Base-by-base conservation (phyloP, 805 yeast species). In the Pichia cabralensis region DNA sequence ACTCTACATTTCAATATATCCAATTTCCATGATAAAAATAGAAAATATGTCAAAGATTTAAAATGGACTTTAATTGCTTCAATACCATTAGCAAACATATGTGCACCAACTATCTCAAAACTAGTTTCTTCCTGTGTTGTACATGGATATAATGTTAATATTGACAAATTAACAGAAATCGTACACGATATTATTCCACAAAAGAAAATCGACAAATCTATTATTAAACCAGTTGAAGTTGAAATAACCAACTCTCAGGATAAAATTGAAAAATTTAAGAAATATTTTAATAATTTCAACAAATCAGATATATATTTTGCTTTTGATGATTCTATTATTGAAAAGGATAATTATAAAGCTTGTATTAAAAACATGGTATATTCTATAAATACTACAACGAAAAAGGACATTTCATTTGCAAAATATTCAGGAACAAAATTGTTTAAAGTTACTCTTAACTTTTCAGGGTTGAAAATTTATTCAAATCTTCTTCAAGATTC, bases 61-160 rank as follows among this genome's bases (percentile, higher is more conserved):
- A 36, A 35, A 33, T 42, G 45, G 45, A 42, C 43, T 2, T 12
- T 33, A 9, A 14, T 31, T 11, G 31, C 34, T 15, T n/a, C 26
- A 10, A 31, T 33, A 18, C 28, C 39, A 8, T 4, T 35, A 9
- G 5, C 13, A 8, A 18, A 22, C 11, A 8, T 18, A 19, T 18
- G 32, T 12, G 6, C 28, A 18, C 24, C 29, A 7, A 28, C 29
- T 12, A 34, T 35, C 13, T 18, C 32, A 11, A 30, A 30, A 14
- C 16, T 42, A 13, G 25, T 25, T 6, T 26, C 36, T 3, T 26
- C 30, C 8, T 40, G 32, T 30, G 22, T 40, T 16, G 29, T 36
- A 16, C 33, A 38, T 31, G 38, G 37, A 13, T 14, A 35, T 4
- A 30, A 29, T 12, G 8, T 40, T 4, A 26, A 42, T 18, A 5